Percentiles rank a stretch among this genome's conserved stretches.
Conservation (phyloP, 176 grass and related monocot genomes). For the Aegilops speltoides region DNA sequence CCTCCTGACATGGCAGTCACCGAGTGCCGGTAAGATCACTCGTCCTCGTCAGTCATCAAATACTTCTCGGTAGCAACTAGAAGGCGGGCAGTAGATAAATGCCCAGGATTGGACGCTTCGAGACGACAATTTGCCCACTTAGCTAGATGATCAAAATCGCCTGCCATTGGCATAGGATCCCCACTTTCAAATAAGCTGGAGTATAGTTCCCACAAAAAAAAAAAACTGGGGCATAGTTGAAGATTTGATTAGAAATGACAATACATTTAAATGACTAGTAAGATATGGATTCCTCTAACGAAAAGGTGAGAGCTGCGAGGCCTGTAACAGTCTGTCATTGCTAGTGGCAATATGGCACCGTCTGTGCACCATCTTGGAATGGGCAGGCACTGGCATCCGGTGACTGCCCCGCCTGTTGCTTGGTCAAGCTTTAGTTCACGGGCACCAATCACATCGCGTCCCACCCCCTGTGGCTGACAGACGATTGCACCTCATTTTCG, state of each 20-base stretch:
- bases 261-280: not conserved
- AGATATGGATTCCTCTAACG: not conserved
- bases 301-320: not conserved
- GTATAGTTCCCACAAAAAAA: too few relatives aligned
- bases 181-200: not conserved
- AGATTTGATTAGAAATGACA: not conserved
- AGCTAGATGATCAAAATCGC: not conserved
- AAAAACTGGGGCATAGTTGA: too few relatives aligned
- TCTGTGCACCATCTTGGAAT: too few relatives aligned
- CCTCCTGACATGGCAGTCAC: constrained; percentile 16
- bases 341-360: not conserved
- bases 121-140: not conserved
- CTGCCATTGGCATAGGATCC: not conserved
- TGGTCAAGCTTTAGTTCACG: too few relatives aligned
- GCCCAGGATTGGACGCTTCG: not conserved
- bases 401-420: too few relatives aligned
- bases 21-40: not conserved
- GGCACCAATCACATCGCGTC: too few relatives aligned
- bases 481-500: too few relatives aligned
- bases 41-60: too few relatives aligned
- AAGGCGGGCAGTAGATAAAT: not conserved
- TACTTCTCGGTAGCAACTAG: too few relatives aligned
- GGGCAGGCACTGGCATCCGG: too few relatives aligned
- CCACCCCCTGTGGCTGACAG: too few relatives aligned
- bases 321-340: not conserved